Evolutionary conservation across 2,329 filamentous ascomycete species (phyloP), one percentile per base, ranked within the genome.

Genomic region (Sordariomycetes sp.): DNA sequence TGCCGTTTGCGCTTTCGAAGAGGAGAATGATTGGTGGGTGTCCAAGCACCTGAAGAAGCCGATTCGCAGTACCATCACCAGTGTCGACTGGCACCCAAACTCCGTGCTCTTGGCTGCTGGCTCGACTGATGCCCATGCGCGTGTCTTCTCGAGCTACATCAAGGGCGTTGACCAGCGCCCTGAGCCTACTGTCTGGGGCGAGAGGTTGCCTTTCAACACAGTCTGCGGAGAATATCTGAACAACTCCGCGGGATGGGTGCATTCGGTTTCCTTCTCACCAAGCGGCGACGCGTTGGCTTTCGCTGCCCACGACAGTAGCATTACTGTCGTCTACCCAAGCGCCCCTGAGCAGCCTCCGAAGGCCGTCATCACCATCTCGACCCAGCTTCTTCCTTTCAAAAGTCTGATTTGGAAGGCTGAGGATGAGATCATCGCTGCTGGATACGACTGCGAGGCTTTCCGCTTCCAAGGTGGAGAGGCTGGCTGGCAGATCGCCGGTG

Each of bases 1-100:
- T 50, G 87, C 92, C 26, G 75, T 96, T 47, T 98, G 92, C 71
- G 96, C 96, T 68, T 98, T 98, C 49, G 92, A 98, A 55, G 86
- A 94, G 58, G 92, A 98, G 62, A 95, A 98, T 62, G 88, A 98
- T 68, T 98, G 92, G 92, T 98, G 92, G 92, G 90, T 98, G 27
- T 95, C 88, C 24, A 98, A 98, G 72, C 92, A 98, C 63, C 66
- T 98, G 54, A 96, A 96, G 77, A 98, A 96, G 74, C 92, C 92
- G 15, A 94, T 98, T 50, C 84, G 90, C 46, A 94, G 87, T 57
- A 98, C 92, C 37, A 90, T 98, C 50, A 96, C 92, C 36, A 87
- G 84, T 12, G 78, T 98, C 29, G 81, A 82, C 37, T 98, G 92
- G 92, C 92, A 98, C 61, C 92, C 92, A 23, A 98, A 98, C 70